Conservation (phyloP, 352 stramenopile species). For the Globisporangium canariense region DNA sequence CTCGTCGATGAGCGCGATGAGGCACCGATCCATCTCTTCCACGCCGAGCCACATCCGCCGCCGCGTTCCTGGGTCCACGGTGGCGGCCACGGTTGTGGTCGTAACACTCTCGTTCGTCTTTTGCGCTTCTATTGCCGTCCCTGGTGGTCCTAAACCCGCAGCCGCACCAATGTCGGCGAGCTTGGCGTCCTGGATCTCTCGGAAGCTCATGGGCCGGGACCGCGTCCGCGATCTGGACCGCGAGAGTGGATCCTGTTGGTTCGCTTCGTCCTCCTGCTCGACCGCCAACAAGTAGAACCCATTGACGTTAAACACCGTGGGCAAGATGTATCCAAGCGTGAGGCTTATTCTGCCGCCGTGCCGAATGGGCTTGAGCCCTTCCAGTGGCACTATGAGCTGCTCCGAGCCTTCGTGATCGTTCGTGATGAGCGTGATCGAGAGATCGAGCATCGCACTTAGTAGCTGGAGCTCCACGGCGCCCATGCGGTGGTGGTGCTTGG, state of each 20-base stretch:
- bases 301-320: constrained; percentile 62
- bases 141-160: neutral
- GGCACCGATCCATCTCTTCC: constrained; percentile 69
- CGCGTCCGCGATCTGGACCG: neutral
- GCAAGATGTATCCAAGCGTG: constrained; percentile 70
- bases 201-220: constrained; percentile 1
- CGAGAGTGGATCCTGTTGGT: neutral
- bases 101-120: neutral
- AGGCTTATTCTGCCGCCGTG: constrained; percentile 47
- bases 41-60: constrained; percentile 64
- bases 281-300: constrained; percentile 64
- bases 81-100: too few species aligned
- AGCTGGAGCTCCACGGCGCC: constrained; percentile 65
- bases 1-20: constrained; percentile 60
- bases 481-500: constrained; percentile 44
- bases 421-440: constrained; percentile 69
- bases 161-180: neutral
- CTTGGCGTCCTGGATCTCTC: constrained; percentile 1
- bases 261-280: neutral
- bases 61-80: constrained; percentile 5
- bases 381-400: constrained; percentile 56
- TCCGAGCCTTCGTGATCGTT: constrained; percentile 77
- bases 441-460: constrained; percentile 72
- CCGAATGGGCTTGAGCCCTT: constrained; percentile 45
- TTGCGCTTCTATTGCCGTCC: constrained; percentile 9